These are phyloP conservation scores for Phialophora tarda DNA, from an alignment of 2,329 filamentous ascomycete genomes.

Conservation along the genomic window DNA sequence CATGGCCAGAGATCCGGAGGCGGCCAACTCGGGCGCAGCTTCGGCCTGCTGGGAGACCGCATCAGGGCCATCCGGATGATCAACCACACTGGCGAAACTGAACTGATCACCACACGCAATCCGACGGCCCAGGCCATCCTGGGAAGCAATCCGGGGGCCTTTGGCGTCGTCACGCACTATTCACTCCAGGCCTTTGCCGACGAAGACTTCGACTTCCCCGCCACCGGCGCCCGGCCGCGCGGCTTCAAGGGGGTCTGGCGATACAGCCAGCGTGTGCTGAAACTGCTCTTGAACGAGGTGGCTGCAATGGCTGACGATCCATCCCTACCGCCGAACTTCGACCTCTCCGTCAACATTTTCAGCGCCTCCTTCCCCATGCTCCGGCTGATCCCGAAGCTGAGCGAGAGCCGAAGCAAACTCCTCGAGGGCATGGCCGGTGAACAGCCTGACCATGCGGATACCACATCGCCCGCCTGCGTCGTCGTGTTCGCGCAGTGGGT, in stretches of 20 bases:
- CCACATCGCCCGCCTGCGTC: background rate
- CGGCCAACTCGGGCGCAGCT: background rate
- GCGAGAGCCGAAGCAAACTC: background rate
- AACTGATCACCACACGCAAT: background rate
- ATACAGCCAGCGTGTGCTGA: background rate
- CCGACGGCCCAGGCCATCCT: background rate
- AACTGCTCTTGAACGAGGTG: background rate
- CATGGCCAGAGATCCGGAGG: background rate
- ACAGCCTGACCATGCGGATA: background rate
- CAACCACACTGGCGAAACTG: background rate
- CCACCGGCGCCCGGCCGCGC: background rate
- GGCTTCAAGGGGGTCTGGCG: slow-evolving; percentile 2
- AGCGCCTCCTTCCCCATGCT: background rate
- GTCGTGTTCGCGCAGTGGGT: slow-evolving; percentile 4
- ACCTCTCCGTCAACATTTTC: background rate
- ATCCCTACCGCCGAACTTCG: background rate
- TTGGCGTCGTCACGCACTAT: slow-evolving; percentile 4
- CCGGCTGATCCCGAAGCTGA: background rate
- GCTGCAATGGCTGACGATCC: slow-evolving; percentile 1
- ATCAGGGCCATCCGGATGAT: background rate
- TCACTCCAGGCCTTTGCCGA: background rate
- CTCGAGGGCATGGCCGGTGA: background rate
- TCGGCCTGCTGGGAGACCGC: background rate
- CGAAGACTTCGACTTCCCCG: background rate
- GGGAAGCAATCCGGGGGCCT: background rate